A percentile compares a stretch with the other conserved stretches of the same genome.
phyloP scores from a whole-genome alignment of 768 basidiomycete genomes.

The Lactifluus piperatus region DNA sequence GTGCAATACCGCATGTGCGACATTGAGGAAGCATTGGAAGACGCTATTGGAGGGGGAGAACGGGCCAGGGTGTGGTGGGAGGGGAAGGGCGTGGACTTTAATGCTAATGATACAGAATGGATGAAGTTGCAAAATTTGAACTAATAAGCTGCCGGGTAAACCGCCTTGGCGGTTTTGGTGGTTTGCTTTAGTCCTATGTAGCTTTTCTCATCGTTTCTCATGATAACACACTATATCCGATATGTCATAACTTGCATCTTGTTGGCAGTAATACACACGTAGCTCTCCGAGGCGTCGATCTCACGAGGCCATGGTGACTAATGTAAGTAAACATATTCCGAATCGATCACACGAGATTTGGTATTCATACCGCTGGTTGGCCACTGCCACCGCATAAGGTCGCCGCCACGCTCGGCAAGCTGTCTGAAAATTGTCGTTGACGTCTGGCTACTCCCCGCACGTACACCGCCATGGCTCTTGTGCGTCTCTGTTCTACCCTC shows the following conservation, averaged over 20 bases:
- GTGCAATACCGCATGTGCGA: constrained; percentile 88
- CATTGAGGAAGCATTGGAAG: constrained; percentile 85
- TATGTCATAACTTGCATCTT: neutral
- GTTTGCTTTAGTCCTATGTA: neutral
- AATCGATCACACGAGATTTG: neutral
- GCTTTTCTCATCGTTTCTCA: neutral
- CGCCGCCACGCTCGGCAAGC: neutral
- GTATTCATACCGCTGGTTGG: neutral
- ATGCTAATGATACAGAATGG: constrained; percentile 81
- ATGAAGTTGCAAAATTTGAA: constrained; percentile 75
- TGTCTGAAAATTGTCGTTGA: neutral
- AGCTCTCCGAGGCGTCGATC: too few species aligned
- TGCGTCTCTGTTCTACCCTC: constrained; percentile 4
- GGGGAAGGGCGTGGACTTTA: constrained; percentile 72
- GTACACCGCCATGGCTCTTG: neutral
- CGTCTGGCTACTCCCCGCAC: neutral
- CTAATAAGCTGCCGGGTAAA: constrained; percentile 25
- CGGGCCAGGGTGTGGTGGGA: constrained; percentile 76
- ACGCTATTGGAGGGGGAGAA: constrained; percentile 74
- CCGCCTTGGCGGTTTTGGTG: neutral
- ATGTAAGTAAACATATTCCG: too few species aligned
- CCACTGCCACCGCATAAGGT: too few species aligned
- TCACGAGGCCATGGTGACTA: too few species aligned
- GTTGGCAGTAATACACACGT: neutral
- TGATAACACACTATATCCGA: neutral